Conservation (phyloP, 345 rosid genomes). For the Aurinia saxatilis region DNA sequence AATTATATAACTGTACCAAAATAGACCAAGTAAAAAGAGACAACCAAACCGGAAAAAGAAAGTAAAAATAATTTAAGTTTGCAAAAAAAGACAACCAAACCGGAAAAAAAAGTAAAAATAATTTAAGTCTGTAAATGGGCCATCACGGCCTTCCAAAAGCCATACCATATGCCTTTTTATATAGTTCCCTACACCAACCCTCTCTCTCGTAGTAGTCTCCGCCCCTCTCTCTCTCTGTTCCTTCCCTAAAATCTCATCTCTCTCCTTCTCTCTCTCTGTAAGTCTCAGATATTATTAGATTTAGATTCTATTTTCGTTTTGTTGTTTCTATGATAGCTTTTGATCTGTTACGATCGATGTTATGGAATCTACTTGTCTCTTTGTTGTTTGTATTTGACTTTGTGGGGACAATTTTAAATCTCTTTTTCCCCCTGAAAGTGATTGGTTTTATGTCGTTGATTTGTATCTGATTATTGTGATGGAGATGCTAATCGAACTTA, state of each 20-base stretch:
- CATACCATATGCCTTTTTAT: not conserved
- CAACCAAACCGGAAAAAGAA: too few relatives aligned
- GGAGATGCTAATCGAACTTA: not conserved
- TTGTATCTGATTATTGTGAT: not conserved
- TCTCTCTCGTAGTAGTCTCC: not conserved
- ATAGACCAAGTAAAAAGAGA: too few relatives aligned
- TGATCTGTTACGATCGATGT: not conserved
- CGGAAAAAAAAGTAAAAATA: too few relatives aligned
- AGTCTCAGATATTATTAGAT: not conserved
- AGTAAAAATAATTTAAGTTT: too few relatives aligned
- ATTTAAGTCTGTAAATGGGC: too few relatives aligned
- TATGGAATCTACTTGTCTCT: not conserved
- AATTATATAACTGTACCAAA: too few relatives aligned
- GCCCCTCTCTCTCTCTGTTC: not conserved
- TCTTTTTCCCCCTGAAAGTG: not conserved
- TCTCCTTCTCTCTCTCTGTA: not conserved
- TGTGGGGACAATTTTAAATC: not conserved
- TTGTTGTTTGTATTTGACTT: not conserved
- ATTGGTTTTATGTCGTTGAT: not conserved
- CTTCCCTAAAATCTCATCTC: too few relatives aligned
- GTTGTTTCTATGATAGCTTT: not conserved
- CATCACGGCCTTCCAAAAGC: conserved; percentile 22
- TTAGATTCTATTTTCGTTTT: not conserved
- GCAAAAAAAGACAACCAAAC: too few relatives aligned
- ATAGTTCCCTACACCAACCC: not conserved